These are phyloP conservation scores for Chenopodium berlandieri DNA, from an alignment of 148 eudicot species.

Conservation along the genomic window DNA sequence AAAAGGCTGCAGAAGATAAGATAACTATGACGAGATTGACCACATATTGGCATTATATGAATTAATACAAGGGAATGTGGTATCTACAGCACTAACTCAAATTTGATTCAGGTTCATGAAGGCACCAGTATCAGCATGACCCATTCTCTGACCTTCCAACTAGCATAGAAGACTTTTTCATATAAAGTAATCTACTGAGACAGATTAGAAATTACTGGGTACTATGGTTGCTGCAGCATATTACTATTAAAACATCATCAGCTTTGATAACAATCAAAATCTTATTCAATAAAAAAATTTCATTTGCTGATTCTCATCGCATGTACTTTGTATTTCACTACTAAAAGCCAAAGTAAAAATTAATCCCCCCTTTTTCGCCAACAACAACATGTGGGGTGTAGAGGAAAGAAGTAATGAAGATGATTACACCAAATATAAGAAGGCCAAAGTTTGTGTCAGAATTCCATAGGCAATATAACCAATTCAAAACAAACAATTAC, in stretches of 20 bases:
- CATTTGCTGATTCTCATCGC: neutral
- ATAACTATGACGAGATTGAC: neutral
- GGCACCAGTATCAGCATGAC: neutral
- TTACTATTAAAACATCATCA: neutral
- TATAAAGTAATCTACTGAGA: neutral
- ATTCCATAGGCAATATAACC: neutral
- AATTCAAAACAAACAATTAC: neutral
- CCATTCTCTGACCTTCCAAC: constrained; percentile 9
- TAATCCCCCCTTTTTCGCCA: neutral
- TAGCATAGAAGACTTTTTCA: neutral
- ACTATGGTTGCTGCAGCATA: neutral
- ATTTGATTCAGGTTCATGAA: neutral
- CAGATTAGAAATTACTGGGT: neutral
- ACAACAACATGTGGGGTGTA: neutral
- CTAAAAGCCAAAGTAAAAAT: neutral
- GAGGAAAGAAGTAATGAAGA: neutral
- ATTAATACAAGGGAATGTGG: neutral
- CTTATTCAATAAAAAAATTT: no score
- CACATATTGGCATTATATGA: neutral
- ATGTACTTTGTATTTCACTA: neutral
- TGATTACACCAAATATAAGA: neutral
- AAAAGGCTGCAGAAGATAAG: neutral
- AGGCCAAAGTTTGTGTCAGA: neutral
- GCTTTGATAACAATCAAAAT: neutral
- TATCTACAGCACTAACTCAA: neutral